Evolutionary conservation across 2,329 filamentous ascomycete species (phyloP), one percentile per base, ranked within the genome.

Genomic region (Aspergillus awamori): DNA sequence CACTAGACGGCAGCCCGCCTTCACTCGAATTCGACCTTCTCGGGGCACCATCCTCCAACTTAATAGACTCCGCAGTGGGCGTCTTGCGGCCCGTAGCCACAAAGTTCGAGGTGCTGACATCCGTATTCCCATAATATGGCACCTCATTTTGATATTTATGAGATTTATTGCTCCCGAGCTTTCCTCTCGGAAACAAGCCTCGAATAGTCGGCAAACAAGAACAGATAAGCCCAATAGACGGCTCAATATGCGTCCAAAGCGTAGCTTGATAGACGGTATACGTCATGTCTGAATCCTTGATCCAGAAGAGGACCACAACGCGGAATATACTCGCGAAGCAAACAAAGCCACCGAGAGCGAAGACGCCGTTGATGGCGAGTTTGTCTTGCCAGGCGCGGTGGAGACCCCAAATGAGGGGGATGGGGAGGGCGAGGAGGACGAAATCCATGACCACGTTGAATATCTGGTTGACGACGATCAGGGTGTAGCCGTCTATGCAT

Each of bases 271-370:
- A 73, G 39, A 75, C 72, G 3, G 73, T 74, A 57, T 72, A 76
- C 1, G 73, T 75, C 15, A 69, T 66, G 45, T 76, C 73, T 1
- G 33, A 17, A 0, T 65, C 65, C 4, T 67, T 60, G 36, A 75
- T 71, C 65, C 68, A 75, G 60, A 73, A 75, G 15, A 76, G 70
- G 0, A 74, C 73, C 39, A 76, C 69, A 52, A 77, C 71, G 38
- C 74, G 71, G 61, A 75, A 74, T 53, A 76, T 72, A 49, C 72
- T 74, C 4, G 74, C 74, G 60, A 77, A 72, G 64, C 72, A 74
- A 61, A 75, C 72, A 57, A 75, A 74, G n/a, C 53, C 58, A 17
- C 72, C 72, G 5, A 75, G 61, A 0, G 72, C 72, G 39, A 74
- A 69, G 52, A 74, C 72, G 7, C 69, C 72, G 54, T 72, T 74